Evolutionary conservation across 371 early-diverging fungal genomes (phyloP), one percentile per base, ranked within the genome.

Genomic region (Capniomyces stellatus): DNA sequence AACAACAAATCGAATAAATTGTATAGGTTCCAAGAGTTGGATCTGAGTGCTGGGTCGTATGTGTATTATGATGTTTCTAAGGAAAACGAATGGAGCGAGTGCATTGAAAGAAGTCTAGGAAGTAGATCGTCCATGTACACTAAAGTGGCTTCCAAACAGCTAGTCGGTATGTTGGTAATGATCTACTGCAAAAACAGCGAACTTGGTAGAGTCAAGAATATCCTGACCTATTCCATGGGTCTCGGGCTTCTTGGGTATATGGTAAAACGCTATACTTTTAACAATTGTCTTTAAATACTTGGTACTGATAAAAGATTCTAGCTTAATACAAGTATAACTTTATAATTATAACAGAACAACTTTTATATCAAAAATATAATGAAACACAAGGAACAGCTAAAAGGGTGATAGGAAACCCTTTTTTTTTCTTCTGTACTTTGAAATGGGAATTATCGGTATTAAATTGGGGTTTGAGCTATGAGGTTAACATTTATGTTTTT

Each of bases 11-110:
- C 8, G 8, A 12, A 10, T 24, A 29, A 79, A 56, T 76, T 82
- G 1, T 67, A 85, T 46, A 87, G 88, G 79, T 80, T 94, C 43
- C 93, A 94, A 62, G 93, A 94, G 63, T 73, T 92, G 48, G 92
- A 92, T 61, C 69, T 83, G 25, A 79, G 75, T 28, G 79, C 83
- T 0, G 88, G 88, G 57, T 92, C 92, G 0, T 92, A 86, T 56
- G 60, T 92, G 23, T 70, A 83, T 24, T 69, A 76, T 56, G 86
- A 87, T 66, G 75, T 74, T 29, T 66, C 77, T 2, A 85, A 81
- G 60, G 87, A 86, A 56, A 72, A 71, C 22, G 78, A 77, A 18
- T 94, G 92, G 95, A 77, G 73, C 1, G 61, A 74, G 2, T 79
- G 77, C 1, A 76, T 92, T 0, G 73, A 81, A n/a, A 59, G 65